Evolutionary conservation across 176 grass and related monocot genomes (phyloP), one percentile per base, ranked within the genome.

Genomic region (Aechmea fasciata): DNA sequence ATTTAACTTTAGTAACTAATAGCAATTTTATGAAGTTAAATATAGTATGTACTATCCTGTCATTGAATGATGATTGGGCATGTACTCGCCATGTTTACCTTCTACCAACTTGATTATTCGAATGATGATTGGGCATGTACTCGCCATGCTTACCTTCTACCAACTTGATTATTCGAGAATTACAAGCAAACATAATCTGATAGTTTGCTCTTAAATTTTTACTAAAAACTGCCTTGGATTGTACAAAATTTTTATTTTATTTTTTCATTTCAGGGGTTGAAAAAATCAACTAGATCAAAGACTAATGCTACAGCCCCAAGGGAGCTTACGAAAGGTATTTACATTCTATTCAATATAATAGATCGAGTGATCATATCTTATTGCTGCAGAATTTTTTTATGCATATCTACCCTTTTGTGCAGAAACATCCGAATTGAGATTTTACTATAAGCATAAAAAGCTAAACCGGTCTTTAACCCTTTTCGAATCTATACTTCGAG

Each of bases 401-500:
- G 17, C 20, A 19, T 23, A 69, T 67, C 51, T 50, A 0, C 23
- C 10, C 11, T 7, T 14, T 66, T 83, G n/a, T 54, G 19, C 63
- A 19, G n/a, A 11, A 67, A 73, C 71, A 33, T 70, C 78, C 64
- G 69, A 52, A 64, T 71, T 91, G 65, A 64, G 11, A 17, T 87
- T 91, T 76, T 81, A 33, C 49, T 91, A 84, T 72, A 75, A 75
- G 49, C 78, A 80, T 14, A 78, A 68, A 66, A 55, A 64, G 48
- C 84, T 91, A 50, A 48, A 73, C 28, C 51, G 54, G 18, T 87
- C 84, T 55, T 0, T 62, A 65, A 63, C 88, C 25, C 51, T 91
- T 76, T 84, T 81, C 57, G 81, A 91, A 63, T 83, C 88, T 55
- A 61, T 91, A 54, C 63, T 91, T 18, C 71, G 28, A 13, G 24